Evolutionary conservation across 106 monocot genomes (phyloP).

Genomic region (Agapanthus africanus): DNA sequence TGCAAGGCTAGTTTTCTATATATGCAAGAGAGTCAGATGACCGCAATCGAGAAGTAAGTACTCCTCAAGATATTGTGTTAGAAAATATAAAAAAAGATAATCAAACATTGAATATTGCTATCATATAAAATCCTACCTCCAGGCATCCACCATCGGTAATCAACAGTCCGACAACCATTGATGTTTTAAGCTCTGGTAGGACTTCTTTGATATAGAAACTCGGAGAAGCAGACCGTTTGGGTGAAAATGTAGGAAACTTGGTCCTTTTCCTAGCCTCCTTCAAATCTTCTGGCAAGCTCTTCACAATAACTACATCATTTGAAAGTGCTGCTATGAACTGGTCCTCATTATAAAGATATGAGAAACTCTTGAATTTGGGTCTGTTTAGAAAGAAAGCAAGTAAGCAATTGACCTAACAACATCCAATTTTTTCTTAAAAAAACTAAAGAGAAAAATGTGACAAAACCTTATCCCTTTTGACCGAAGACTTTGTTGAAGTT

Average conservation of each 20-base stretch:
- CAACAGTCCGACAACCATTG: conserved; percentile 61
- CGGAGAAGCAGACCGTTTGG: conserved; percentile 32
- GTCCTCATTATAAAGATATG: conserved; percentile 73
- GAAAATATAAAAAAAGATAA: neutral
- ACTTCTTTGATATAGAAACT: conserved; percentile 48
- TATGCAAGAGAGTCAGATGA: neutral
- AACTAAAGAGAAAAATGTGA: neutral
- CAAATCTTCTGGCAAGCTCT: conserved; percentile 47
- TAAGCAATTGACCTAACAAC: neutral
- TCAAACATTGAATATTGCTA: neutral
- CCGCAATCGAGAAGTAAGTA: neutral
- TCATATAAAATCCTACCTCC: conserved; percentile 39
- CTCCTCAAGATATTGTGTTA: neutral
- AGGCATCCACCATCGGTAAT: conserved; percentile 69
- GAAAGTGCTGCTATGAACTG: conserved; percentile 63
- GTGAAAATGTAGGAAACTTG: conserved; percentile 61
- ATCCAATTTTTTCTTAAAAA: conserved; percentile 3
- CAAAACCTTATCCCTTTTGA: conserved; percentile 73
- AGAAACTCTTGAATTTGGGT: conserved; percentile 73
- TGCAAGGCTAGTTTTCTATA: neutral
- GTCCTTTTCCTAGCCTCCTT: conserved; percentile 61
- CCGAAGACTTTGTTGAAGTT: conserved; percentile 61
- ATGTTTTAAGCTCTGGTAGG: conserved; percentile 55
- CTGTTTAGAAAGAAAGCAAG: conserved; percentile 24
- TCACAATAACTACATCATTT: conserved; percentile 64